phyloP scores from a whole-genome alignment of 2,329 filamentous ascomycete genomes.

The Trichocomaceae sp. region DNA sequence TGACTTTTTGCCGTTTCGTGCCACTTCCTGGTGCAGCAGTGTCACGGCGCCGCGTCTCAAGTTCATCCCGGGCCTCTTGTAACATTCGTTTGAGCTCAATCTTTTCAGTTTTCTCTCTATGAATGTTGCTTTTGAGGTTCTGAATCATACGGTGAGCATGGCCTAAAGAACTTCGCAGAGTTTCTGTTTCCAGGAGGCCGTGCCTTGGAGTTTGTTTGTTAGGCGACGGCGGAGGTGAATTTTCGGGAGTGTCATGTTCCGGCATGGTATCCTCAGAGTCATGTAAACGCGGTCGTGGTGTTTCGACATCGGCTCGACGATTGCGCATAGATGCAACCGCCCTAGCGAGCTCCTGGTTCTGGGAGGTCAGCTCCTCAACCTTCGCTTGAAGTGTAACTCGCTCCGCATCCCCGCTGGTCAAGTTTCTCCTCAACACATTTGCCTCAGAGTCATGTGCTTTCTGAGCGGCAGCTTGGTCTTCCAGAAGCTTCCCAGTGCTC shows the following conservation, averaged over 20 bases:
- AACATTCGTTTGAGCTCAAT: constrained; percentile 90
- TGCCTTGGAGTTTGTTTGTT: constrained; percentile 88
- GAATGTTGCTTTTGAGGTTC: constrained; percentile 86
- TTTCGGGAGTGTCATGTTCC: constrained; percentile 72
- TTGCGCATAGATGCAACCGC: constrained; percentile 67
- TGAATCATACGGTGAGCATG: constrained; percentile 97
- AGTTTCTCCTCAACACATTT: constrained; percentile 71
- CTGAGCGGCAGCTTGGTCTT: constrained; percentile 68
- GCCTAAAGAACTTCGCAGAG: constrained; percentile 83
- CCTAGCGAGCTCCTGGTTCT: constrained; percentile 85
- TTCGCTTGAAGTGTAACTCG: constrained; percentile 71
- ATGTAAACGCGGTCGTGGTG: constrained; percentile 52
- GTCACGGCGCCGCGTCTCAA: constrained; percentile 61
- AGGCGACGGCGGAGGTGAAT: constrained; percentile 84
- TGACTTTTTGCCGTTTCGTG: constrained; percentile 54
- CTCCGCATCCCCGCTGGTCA: constrained; percentile 71
- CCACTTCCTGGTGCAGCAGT: constrained; percentile 37
- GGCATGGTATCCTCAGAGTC: constrained; percentile 59
- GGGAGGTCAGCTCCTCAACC: constrained; percentile 76
- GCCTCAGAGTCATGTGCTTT: constrained; percentile 89
- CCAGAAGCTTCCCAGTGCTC: constrained; percentile 66
- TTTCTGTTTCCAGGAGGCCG: constrained; percentile 88
- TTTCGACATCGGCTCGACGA: constrained; percentile 59
- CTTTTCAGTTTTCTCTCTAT: constrained; percentile 98
- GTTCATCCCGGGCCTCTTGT: constrained; percentile 87